Evolutionary conservation across 2,329 filamentous ascomycete species (phyloP), one percentile per base, ranked within the genome.

Genomic region (Zasmidium citrigriseum): DNA sequence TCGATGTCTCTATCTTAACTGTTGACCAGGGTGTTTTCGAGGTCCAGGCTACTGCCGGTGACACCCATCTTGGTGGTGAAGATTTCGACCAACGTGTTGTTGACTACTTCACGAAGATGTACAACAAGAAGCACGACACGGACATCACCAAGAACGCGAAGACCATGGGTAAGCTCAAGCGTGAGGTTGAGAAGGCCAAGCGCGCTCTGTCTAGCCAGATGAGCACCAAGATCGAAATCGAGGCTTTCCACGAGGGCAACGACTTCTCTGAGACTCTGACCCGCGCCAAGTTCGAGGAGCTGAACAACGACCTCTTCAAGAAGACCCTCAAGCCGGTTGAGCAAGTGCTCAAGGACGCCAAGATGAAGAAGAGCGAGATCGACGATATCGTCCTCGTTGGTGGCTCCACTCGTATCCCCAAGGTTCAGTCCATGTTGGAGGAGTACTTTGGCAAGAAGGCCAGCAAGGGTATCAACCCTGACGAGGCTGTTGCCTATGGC

Each of bases 141-240:
- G 92, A 99, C 70, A 86, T 98, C 75, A 90, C 88, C 81, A 96
- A 96, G 84, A 92, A 98, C 75, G 81, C 89, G 67, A 97, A 97
- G 90, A 89, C 93, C 68, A 98, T 98, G 93, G 91, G 93, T 82
- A 99, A 98, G 84, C 87, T 99, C 71, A 98, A 98, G 91, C 93
- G 95, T 72, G 95, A 98, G 80, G 93, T 95, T 70, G 95, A 99
- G 81, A 97, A 97, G 88, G 95, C 95, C 81, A 99, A 99, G 90
- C 91, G 95, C 75, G 96, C 93, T 70, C 88, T 99, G 57, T 75
- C 73, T 60, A 70, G 67, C 62, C 73, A 76, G 62, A 76, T 75
- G 73, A 73, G 70, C 67, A 76, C 74, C 63, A 73, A 75, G 66
- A 76, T 76, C 59, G 95, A 98, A 82, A 97, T 99, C 66, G 95